Base-by-base conservation (phyloP, 2,329 filamentous ascomycete genomes). In the Phyllosticta paracitricarpa region DNA sequence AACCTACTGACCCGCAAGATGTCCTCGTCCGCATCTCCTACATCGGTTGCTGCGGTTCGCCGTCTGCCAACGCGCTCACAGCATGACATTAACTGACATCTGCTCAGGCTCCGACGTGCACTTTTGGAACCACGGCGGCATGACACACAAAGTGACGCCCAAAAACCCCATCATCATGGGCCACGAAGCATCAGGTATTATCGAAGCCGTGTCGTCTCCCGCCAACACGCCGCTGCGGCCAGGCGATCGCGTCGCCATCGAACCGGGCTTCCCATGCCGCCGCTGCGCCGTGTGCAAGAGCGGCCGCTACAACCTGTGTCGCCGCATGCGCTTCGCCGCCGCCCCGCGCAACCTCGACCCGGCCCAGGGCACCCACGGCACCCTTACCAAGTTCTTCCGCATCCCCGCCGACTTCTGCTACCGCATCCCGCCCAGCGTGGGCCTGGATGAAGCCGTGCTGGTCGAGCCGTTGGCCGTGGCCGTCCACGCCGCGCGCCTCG, bases 241-340 rank as follows among this genome's bases (percentile, higher is more conserved):
- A 3, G 57, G 55, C 54, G 62, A 57, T 33, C 12, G 19, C 54
- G 57, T 63, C 25, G 54, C 62, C 54, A 40, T 62, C 54, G 56
- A 62, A 17, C 61, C 61, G 2, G 60, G 60, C 51, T 57, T 54
- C 55, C 60, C 60, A 17, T 61, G 60, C 56, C 60, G 60, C 33
- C 55, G 55, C 56, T 61, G 60, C 60, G n/a, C 33, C 30, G 14
- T 56, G 2, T 61, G 60, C 60, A 61, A 63, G n/a, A 19, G 19
- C 3, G 91, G 91, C 62, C 82, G 83, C 67, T 96, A 96, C 78
- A 95, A 96, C 75, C 83, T 96, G 30, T 96, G 91, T 75, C 81
- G 82, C 14, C 79, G 87, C 59, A 95, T 96, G 89, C 77, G 76
- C 33, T 96, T 96, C 70, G 91, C 91, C 33, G 91, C 91, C 1